Evolutionary conservation across 2,329 filamentous ascomycete species (phyloP).

Genomic region (Ascochyta koolunga): DNA sequence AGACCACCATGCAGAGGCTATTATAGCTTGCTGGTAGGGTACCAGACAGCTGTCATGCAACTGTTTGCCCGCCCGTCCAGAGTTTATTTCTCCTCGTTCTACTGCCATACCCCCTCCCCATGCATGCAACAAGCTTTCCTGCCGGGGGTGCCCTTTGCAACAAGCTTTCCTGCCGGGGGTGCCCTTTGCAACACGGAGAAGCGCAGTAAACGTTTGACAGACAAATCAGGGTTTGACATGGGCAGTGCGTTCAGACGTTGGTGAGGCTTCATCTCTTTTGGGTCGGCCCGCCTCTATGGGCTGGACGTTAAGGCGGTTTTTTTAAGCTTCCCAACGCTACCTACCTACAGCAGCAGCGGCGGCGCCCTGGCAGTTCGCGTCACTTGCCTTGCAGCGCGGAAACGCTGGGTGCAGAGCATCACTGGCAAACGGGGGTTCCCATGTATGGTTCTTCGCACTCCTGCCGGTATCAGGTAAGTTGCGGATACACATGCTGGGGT

Average conservation of each 20-base stretch:
- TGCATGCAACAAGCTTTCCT: conserved; percentile 2
- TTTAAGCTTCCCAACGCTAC: conserved; percentile 3
- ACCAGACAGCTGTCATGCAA: conserved; percentile 10
- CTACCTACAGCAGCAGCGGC: not conserved
- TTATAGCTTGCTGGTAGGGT: conserved; percentile 1
- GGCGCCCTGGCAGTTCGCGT: conserved; percentile 6
- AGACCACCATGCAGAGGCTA: conserved; percentile 5
- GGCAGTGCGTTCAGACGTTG: not conserved
- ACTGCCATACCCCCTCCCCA: too few relatives aligned
- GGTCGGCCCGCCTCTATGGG: conserved; percentile 20
- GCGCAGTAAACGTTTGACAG: conserved; percentile 7
- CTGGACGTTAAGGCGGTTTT: conserved; percentile 5
- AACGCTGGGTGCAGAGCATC: not conserved
- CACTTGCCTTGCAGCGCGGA: conserved; percentile 6
- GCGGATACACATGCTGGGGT: conserved; percentile 2
- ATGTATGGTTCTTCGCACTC: not conserved
- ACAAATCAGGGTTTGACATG: not conserved
- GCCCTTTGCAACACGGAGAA: not conserved
- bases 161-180: conserved; percentile 7
- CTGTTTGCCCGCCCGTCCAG: conserved; percentile 8
- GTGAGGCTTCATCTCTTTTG: conserved; percentile 13
- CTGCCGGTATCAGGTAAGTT: not conserved
- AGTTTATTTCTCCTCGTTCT: conserved; percentile 10
- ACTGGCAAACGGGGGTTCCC: conserved; percentile 14
- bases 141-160: conserved; percentile 1